Evolutionary conservation across 208 protist species (phyloP).

Genomic region (Wallacemonas sp.): DNA sequence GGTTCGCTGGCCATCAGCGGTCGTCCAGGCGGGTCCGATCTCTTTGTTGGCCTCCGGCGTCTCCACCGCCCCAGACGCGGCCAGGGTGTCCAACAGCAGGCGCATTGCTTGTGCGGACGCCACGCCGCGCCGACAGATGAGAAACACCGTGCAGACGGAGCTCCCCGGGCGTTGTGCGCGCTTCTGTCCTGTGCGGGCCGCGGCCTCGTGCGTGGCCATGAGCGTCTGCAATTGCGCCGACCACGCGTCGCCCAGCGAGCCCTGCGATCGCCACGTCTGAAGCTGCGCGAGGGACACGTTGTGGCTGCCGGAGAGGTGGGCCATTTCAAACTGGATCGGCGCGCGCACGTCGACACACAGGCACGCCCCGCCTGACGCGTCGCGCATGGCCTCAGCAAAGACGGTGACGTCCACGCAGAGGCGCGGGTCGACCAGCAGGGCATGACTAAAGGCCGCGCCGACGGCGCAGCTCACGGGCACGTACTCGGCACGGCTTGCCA

Average conservation of each 20-base stretch:
- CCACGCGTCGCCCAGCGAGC: slow-evolving; percentile 20
- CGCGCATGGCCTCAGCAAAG: neutral
- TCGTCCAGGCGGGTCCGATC: neutral
- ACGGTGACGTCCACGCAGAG: neutral
- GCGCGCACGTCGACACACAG: slow-evolving; percentile 75
- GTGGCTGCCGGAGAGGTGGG: slow-evolving; percentile 49
- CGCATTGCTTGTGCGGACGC: slow-evolving; percentile 52
- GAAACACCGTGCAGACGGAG: slow-evolving; percentile 26
- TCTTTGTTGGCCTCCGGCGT: too few species aligned
- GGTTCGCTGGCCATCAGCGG: neutral
- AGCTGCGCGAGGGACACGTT: slow-evolving; percentile 65
- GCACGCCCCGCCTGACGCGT: neutral
- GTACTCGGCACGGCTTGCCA: slow-evolving; percentile 58
- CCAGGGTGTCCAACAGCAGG: slow-evolving; percentile 36
- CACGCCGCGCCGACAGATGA: slow-evolving; percentile 87
- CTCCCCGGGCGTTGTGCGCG: neutral
- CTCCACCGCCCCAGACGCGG: neutral
- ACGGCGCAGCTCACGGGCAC: slow-evolving; percentile 21
- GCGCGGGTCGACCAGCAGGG: neutral
- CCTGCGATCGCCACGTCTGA: slow-evolving; percentile 45
- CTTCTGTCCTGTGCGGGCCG: neutral
- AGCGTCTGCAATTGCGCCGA: slow-evolving; percentile 17
- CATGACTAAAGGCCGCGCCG: slow-evolving; percentile 6
- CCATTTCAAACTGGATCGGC: slow-evolving; percentile 83
- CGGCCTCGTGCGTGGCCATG: neutral